Conservation (phyloP, 2,329 filamentous ascomycete species). For the Hypoxylon sp. region DNA sequence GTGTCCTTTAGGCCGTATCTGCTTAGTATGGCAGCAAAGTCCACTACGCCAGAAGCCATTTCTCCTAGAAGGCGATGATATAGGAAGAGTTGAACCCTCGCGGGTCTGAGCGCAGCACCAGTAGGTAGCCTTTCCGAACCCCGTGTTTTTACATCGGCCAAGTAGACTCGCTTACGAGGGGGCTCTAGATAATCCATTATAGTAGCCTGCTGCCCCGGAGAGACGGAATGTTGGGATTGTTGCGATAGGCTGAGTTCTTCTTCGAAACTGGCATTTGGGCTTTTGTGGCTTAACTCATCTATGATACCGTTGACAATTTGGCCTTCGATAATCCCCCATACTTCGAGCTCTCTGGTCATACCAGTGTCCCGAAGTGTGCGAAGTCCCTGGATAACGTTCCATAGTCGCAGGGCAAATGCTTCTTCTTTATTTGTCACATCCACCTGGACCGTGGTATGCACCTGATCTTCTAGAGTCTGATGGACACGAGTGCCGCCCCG, state of each 20-base stretch:
- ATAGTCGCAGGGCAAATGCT: constrained; percentile 80
- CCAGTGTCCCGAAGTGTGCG: constrained; percentile 76
- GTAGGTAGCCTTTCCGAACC: constrained; percentile 69
- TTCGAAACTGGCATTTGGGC: constrained; percentile 77
- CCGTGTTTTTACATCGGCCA: constrained; percentile 91
- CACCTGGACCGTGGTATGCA: constrained; percentile 79
- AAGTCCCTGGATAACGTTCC: constrained; percentile 90
- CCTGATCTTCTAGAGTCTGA: constrained; percentile 82
- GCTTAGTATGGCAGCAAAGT: constrained; percentile 72
- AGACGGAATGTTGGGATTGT: constrained; percentile 44
- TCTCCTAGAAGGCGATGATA: constrained; percentile 86
- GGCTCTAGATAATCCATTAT: constrained; percentile 53
- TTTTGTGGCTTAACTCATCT: constrained; percentile 81
- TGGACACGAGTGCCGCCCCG: constrained; percentile 82
- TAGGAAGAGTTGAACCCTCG: constrained; percentile 86
- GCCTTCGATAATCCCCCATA: constrained; percentile 86
- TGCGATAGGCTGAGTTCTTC: constrained; percentile 58
- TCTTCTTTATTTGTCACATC: constrained; percentile 81
- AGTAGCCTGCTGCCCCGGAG: constrained; percentile 47
- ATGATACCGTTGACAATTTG: constrained; percentile 90
- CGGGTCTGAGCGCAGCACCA: constrained; percentile 73
- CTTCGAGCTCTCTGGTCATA: constrained; percentile 77
- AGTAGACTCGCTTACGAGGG: constrained; percentile 63
- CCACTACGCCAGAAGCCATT: constrained; percentile 74
- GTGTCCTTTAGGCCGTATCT: constrained; percentile 76